Evolutionary conservation across 179 eudicot species (phyloP).

Genomic region (Carnegiea gigantea): DNA sequence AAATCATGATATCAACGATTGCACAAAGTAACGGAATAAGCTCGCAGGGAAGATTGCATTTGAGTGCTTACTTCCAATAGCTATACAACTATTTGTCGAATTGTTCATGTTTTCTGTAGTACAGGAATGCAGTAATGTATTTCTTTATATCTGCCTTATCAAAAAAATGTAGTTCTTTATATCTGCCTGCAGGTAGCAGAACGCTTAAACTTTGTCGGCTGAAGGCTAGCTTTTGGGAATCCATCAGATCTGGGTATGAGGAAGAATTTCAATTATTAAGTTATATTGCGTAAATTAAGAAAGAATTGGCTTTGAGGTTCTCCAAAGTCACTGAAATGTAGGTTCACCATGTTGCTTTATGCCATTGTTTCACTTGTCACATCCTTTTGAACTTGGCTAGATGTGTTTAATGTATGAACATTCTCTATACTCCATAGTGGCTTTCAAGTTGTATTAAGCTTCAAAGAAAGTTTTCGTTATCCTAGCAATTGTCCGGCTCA

Average conservation of each 20-base stretch:
- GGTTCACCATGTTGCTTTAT: background rate
- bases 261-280: background rate
- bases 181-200: constrained; percentile 52
- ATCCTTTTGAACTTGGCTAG: background rate
- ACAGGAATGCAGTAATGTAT: background rate
- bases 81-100: background rate
- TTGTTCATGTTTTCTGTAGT: background rate
- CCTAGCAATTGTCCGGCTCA: background rate
- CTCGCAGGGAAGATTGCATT: background rate
- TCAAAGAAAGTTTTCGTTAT: background rate
- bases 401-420: background rate
- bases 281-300: background rate
- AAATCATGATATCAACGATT: background rate
- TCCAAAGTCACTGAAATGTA: background rate
- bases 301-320: background rate
- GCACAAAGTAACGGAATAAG: background rate
- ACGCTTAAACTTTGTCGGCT: constrained; percentile 45
- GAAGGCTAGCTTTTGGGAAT: constrained; percentile 86
- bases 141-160: background rate
- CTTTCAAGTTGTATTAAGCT: background rate
- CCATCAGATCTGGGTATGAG: constrained; percentile 86
- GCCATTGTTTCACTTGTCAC: background rate
- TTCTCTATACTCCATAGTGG: background rate
- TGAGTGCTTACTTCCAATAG: background rate
- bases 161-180: background rate